Base-by-base conservation (phyloP, 2,329 filamentous ascomycete genomes). In the Rhynchosporium graminicola region DNA sequence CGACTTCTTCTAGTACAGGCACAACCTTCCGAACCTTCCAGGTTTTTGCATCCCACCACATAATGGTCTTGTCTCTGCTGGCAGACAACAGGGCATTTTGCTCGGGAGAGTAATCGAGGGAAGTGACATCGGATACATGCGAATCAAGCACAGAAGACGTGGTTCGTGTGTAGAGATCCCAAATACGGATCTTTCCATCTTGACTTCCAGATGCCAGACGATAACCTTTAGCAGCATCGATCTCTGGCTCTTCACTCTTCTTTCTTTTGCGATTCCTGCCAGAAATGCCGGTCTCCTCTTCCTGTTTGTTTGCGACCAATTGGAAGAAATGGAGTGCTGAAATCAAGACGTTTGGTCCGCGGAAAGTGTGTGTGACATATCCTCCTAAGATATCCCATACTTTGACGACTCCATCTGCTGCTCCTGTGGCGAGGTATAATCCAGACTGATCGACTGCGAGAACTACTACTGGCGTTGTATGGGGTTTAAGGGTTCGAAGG, bases 291-390 rank as follows among this genome's bases (percentile, higher is more conserved):
- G 58, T 55, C 38, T 78, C 76, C 12, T 73, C 74, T 10, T 79
- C 78, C 46, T 69, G 73, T 10, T 76, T 73, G 48, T 73, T 71
- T 10, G 78, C 74, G 29, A 87, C 81, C 15, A 91, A 80, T 72
- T 96, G 89, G 74, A 98, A 99, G 77, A 99, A 98, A 70, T 89
- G 88, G 20, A 99, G 80, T 0, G 95, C 92, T 12, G 95, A 97
- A 4, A 99, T 86, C 28, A 99, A 83, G 9, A 95, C 93, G 63
- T 92, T 92, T 61, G 96, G 94, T 1, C 93, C 93, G 69, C 94
- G 90, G 76, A 99, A 96, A 0, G 92, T 97, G 76, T 99, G 95
- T 33, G 96, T 99, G 38, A 92, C 87, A 76, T 90, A 98, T 28
- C 95, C 95, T 50, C 88, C 91, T 56, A 83, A 82, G 63, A 99